Conservation (phyloP, 169 alveolate species). For the Plasmodium cynomolgi region DNA sequence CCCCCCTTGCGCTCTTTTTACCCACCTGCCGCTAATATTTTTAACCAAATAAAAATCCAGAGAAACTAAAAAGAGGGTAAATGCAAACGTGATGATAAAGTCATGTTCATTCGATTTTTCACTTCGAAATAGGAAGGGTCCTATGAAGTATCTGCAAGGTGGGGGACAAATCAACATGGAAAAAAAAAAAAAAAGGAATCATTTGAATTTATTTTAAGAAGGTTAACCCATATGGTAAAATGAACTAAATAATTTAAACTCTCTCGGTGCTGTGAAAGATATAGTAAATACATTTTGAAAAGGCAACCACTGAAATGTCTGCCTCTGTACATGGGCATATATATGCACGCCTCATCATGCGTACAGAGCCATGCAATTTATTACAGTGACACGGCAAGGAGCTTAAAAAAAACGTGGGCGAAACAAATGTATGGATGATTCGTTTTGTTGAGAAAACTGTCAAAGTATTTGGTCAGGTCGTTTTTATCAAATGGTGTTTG, state of each 20-base stretch:
- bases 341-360: background rate
- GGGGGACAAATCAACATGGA: background rate
- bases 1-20: background rate
- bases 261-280: background rate
- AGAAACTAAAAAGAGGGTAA: slow-evolving; percentile 70
- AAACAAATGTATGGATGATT: slow-evolving; percentile 71
- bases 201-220: background rate
- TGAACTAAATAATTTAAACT: background rate
- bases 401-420: slow-evolving; percentile 46
- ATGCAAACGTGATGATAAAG: slow-evolving; percentile 64
- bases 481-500: background rate
- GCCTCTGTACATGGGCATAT: background rate
- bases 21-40: slow-evolving; percentile 74
- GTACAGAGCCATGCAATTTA: background rate
- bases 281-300: background rate
- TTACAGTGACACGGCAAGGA: slow-evolving; percentile 42
- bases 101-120: slow-evolving; percentile 62
- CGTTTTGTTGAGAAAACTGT: slow-evolving; percentile 9
- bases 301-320: background rate
- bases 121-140: slow-evolving; percentile 63
- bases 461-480: slow-evolving; percentile 9
- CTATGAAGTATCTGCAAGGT: slow-evolving; percentile 59
- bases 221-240: background rate
- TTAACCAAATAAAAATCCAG: slow-evolving; percentile 74
- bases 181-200: background rate